Evolutionary conservation across 768 basidiomycete genomes (phyloP), one percentile per base, ranked within the genome.

Genomic region (Kondoa subrosea): DNA sequence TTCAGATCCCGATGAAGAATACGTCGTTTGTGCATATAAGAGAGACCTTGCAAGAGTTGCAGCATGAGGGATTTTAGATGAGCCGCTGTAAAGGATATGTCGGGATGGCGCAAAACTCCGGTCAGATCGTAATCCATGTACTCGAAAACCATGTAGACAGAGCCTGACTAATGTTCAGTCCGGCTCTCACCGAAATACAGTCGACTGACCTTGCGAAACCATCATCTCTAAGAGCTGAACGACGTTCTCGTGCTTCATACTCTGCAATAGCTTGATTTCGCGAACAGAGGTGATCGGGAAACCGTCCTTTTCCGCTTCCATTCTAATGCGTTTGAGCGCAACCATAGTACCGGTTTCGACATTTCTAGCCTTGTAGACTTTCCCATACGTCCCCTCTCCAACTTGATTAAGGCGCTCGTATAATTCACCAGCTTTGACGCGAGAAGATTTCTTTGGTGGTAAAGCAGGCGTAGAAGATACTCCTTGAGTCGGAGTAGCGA

Each of bases 91-190:
- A 99, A 96, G 50, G 76, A 80, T 73, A 96, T 88, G 74, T 90
- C 87, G 0, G 84, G 87, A 78, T 96, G 92, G 1, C 90, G 88
- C 30, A 99, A 81, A 64, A 97, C 82, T 2, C 95, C 95, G 1
- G 92, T 96, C 66, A 99, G 80, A 76, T 99, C 95, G 76, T 97
- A 93, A 74, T 99, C 91, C 89, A 95, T 89, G 77, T 99, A 99
- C 77, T 97, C 92, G 74, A 97, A 91, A 50, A 99, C 93, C 95
- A 99, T 99, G 78, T 90, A 93, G 56, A 95, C 92, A 61, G 87
- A 86, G 68, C 91, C 93, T 96, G 73, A 3, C 21, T 50, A 33
- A 65, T 30, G 34, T 26, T 4, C 34, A 58, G 29, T 1, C 17
- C 30, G 27, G 25, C 21, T 8, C 33, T 31, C 67, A 57, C 67